Percentiles rank a stretch among this genome's conserved stretches.
These are phyloP conservation scores for Gryganskiella cystojenkinii DNA, from an alignment of 192 early-diverging fungal species.

Conservation along the genomic window DNA sequence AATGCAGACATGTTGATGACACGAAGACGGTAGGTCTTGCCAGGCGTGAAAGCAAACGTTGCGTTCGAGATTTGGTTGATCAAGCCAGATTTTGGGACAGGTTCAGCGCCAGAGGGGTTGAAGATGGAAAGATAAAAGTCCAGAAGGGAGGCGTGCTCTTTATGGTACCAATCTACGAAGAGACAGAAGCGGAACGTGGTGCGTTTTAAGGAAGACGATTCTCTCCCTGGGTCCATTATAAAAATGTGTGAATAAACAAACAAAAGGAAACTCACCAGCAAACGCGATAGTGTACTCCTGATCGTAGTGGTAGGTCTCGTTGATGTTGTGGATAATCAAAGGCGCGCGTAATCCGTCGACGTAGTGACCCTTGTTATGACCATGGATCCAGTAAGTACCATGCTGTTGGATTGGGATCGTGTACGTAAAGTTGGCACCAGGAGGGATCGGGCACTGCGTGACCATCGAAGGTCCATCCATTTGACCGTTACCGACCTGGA, in stretches of 20 bases:
- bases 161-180: slow-evolving; percentile 66
- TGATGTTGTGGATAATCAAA: slow-evolving; percentile 67
- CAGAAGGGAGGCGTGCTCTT: slow-evolving; percentile 60
- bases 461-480: slow-evolving; percentile 68
- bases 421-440: slow-evolving; percentile 65
- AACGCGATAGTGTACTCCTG: slow-evolving; percentile 67
- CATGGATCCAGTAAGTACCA: slow-evolving; percentile 78
- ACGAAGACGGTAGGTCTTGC: slow-evolving; percentile 82
- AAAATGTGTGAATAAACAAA: not conserved
- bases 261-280: slow-evolving; percentile 63
- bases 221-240: not conserved
- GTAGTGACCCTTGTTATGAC: slow-evolving; percentile 70
- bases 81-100: slow-evolving; percentile 73
- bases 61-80: slow-evolving; percentile 60
- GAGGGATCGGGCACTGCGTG: slow-evolving; percentile 72
- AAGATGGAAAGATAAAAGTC: slow-evolving; percentile 69
- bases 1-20: slow-evolving; percentile 79
- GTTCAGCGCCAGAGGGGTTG: slow-evolving; percentile 82
- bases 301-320: slow-evolving; percentile 60
- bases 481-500: slow-evolving; percentile 66
- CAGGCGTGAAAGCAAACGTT: slow-evolving; percentile 64
- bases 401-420: slow-evolving; percentile 60
- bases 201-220: not conserved
- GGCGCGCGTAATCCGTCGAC: slow-evolving; percentile 76
- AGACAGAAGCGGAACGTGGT: not conserved